Evolutionary conservation across 1,284 basidiomycete genomes (phyloP).

Genomic region (Crepidotus sp.): DNA sequence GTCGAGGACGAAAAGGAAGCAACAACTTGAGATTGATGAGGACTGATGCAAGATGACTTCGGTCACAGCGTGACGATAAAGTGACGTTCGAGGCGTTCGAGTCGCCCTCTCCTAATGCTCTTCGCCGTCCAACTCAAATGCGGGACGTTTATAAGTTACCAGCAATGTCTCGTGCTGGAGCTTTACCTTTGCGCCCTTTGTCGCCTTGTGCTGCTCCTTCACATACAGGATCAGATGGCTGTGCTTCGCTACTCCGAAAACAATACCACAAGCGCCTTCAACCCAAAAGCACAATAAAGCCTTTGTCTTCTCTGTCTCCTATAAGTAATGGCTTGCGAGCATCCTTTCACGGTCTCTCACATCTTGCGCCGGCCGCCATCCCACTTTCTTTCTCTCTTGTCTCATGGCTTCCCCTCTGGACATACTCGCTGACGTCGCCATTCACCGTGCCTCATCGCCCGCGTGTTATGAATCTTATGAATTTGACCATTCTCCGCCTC

Average conservation of each 20-base stretch:
- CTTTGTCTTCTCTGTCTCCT: conserved; percentile 9
- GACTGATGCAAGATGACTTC: too few relatives aligned
- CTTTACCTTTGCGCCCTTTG: too few relatives aligned
- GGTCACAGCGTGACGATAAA: too few relatives aligned
- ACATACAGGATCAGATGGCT: too few relatives aligned
- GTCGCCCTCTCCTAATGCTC: too few relatives aligned
- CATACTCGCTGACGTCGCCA: conserved; percentile 32
- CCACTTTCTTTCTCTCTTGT: conserved; percentile 17
- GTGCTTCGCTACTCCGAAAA: background rate
- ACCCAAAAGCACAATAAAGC: conserved; percentile 12
- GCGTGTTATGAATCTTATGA: conserved; percentile 18
- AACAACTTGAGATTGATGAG: too few relatives aligned
- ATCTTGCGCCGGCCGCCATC: conserved; percentile 27
- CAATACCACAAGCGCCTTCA: conserved; percentile 3
- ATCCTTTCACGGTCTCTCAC: conserved; percentile 15
- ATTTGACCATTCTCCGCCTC: conserved; percentile 15
- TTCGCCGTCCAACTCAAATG: too few relatives aligned
- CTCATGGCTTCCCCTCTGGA: conserved; percentile 22
- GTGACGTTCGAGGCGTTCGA: too few relatives aligned
- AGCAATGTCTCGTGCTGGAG: too few relatives aligned
- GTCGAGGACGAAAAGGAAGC: too few relatives aligned
- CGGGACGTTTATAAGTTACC: too few relatives aligned
- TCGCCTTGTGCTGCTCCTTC: too few relatives aligned
- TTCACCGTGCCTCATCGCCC: conserved; percentile 4
- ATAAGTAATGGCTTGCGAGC: conserved; percentile 8